Evolutionary conservation across 2,329 filamentous ascomycete species (phyloP).

Genomic region (Myriosclerotinia scirpicola): DNA sequence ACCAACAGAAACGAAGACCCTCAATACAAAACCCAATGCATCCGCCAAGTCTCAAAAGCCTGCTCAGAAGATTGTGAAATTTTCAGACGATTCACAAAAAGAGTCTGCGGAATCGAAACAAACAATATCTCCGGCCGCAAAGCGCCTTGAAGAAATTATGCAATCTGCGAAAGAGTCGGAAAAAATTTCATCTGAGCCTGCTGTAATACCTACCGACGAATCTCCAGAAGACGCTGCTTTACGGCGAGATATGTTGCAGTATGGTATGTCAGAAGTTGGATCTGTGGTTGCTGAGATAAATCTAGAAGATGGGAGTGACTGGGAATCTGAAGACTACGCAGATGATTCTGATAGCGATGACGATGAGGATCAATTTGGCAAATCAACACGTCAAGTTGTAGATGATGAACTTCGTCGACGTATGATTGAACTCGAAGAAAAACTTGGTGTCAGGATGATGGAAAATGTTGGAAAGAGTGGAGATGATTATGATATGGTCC

Average conservation of each 20-base stretch:
- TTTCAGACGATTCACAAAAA: constrained; percentile 59
- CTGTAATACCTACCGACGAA: constrained; percentile 72
- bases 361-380: constrained; percentile 70
- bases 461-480: constrained; percentile 56
- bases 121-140: constrained; percentile 35
- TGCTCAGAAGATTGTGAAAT: constrained; percentile 60
- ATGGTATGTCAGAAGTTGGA: constrained; percentile 83
- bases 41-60: constrained; percentile 25
- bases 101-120: constrained; percentile 32
- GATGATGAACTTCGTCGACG: constrained; percentile 70
- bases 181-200: constrained; percentile 40
- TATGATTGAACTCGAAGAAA: constrained; percentile 84
- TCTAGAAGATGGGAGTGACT: constrained; percentile 67
- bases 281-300: constrained; percentile 90
- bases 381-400: constrained; percentile 65
- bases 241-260: constrained; percentile 85
- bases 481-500: constrained; percentile 40
- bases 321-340: constrained; percentile 54
- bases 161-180: constrained; percentile 57
- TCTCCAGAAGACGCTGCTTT: constrained; percentile 76
- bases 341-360: constrained; percentile 54
- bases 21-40: not conserved
- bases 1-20: not conserved
- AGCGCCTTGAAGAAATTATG: constrained; percentile 57
- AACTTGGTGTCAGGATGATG: constrained; percentile 58